Evolutionary conservation across 768 basidiomycete genomes (phyloP), one percentile per base, ranked within the genome.

Genomic region (Trametes cubensis): DNA sequence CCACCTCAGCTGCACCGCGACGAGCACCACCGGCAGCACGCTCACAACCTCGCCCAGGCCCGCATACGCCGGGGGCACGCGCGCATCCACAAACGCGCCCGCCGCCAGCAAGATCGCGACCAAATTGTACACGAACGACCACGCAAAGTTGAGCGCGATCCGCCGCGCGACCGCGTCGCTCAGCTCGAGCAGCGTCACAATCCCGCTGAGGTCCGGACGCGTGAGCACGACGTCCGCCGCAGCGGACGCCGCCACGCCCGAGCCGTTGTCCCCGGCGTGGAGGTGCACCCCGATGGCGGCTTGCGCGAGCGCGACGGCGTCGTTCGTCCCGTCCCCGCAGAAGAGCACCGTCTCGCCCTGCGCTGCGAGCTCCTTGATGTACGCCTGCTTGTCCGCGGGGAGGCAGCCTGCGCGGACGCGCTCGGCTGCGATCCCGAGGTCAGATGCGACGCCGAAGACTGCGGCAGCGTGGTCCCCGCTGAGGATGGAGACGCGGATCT

Each of bases 291-390:
- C 77, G 17, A 83, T 74, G 61, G 84, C 81, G 0, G 84, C 83
- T 25, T 78, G 80, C 0, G 81, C 78, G 23, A 85, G 77, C 8
- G 83, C 79, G 14, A 76, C 74, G 6, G 80, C 72, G 68, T 85
- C 83, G 70, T 85, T 84, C 25, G 81, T 76, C 18, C 85, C 84
- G 68, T 85, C 84, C 40, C 80, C 79, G 28, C 79, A 72, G 71
- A 82, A 82, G 44, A 76, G 67, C 3, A 81, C 81, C 10, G 70
- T 68, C 18, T 66, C 67, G 47, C 70, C 68, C 34, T 50, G 51
- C 4, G 60, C 67, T 46, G 73, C 67, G 38, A 77, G 69, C 47
- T 55, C 58, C 25, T 63, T 69, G 56, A 79, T 68, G 54, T 70
- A 72, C 18, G 63, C 68, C 10, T 74, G 73, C 70, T 86, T 85